phyloP scores from a whole-genome alignment of 148 eudicot species.

The Chenopodium album region DNA sequence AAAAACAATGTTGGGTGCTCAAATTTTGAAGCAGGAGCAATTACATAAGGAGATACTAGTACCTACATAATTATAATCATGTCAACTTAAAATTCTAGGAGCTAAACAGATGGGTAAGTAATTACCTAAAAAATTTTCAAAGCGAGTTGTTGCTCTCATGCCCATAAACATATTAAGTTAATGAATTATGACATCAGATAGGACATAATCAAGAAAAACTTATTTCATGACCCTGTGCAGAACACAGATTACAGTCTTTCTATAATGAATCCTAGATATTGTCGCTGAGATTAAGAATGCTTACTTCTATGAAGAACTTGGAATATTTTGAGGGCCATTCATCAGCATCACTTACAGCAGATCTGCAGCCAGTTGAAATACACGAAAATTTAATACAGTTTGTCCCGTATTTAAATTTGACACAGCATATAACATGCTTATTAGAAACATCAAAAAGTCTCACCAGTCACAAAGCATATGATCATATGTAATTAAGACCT shows the following conservation, averaged over 20 bases:
- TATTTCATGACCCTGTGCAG: neutral
- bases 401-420: neutral
- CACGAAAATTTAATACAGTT: neutral
- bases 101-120: no score
- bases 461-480: neutral
- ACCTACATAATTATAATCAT: neutral
- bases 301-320: constrained; percentile 85
- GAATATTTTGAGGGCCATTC: constrained; percentile 99
- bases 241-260: neutral
- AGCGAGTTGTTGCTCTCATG: neutral
- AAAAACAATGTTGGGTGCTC: neutral
- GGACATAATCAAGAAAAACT: neutral
- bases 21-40: neutral
- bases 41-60: neutral
- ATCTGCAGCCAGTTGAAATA: constrained; percentile 46
- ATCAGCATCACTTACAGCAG: constrained; percentile 84
- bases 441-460: neutral
- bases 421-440: neutral
- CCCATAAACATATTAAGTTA: neutral
- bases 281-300: constrained; percentile 11
- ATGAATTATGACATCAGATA: neutral
- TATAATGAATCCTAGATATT: neutral
- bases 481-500: neutral
- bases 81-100: neutral
- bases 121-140: neutral